Evolutionary conservation across 305 asterid genomes (phyloP), one percentile per base, ranked within the genome.

Genomic region (Fraxinus latifolia): DNA sequence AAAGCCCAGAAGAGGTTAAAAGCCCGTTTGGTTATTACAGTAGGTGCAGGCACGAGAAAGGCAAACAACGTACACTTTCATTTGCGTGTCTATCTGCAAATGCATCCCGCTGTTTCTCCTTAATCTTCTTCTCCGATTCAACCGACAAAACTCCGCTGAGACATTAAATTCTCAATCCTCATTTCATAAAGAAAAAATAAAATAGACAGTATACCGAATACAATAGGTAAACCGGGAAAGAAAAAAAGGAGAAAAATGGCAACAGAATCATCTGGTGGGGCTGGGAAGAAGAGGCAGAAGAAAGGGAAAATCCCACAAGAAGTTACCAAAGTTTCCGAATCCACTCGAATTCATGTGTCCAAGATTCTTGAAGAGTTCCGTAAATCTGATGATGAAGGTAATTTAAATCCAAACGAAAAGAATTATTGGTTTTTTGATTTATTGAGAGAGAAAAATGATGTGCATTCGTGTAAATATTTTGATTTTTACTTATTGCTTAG

Each of bases 301-400:
- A 85, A 87, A 33, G 86, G 79, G 71, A 67, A 2, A 25, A 3
- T 11, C 0, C 29, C 36, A 31, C 76, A 17, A 2, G 84, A 83
- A 70, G 78, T 23, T 11, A 50, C 80, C 15, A 76, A 77, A 15
- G 80, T 81, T 80, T 29, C 88, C 11, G 97, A 93, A 81, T 36
- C 90, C 82, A 82, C 88, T 21, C 90, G 92, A 78, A 88, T 90
- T 86, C 86, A 84, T 36, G 74, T 93, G 67, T 23, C 87, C 8
- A 82, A 84, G 78, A 82, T 88, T 89, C 94, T 93, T 5, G 91
- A 91, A 67, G 81, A 87, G 73, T 92, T 93, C 53, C 85, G 82
- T 7, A 80, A 9, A 44, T 93, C 97, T 31, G 82, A 87, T 34
- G 91, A 85, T 12, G 85, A 87, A 31, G 96, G 97, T 93, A 78